Evolutionary conservation across 768 basidiomycete genomes (phyloP).

Genomic region (Tephrocybe sp.): DNA sequence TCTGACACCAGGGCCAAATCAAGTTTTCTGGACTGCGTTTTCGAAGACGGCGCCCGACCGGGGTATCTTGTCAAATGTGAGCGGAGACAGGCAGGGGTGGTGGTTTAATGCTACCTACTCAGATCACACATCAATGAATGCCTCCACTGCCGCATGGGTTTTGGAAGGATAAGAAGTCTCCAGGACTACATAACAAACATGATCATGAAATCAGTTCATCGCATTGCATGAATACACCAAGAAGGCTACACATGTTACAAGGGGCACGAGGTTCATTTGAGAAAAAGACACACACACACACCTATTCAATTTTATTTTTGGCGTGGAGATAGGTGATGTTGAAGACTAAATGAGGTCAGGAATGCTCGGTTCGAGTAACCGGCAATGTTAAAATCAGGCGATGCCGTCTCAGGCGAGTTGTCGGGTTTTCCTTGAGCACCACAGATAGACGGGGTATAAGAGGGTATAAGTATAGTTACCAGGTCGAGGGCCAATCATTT

Average conservation of each 20-base stretch:
- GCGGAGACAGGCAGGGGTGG: too few species aligned
- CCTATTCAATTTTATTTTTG: not conserved
- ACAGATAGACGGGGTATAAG: too few species aligned
- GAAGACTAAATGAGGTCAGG: not conserved
- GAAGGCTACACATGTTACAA: not conserved
- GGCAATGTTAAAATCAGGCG: not conserved
- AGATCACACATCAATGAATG: conserved; percentile 4
- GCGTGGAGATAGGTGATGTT: not conserved
- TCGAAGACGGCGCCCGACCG: not conserved
- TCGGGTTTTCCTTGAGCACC: too few species aligned
- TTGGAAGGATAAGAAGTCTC: not conserved
- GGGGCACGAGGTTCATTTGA: not conserved
- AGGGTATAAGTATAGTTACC: too few species aligned
- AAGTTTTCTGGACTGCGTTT: not conserved
- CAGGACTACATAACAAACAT: not conserved
- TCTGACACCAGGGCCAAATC: not conserved
- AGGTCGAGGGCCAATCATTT: too few species aligned
- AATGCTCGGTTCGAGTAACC: not conserved
- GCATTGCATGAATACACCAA: not conserved
- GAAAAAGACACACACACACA: not conserved
- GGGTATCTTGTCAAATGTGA: too few species aligned
- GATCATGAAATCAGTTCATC: too few species aligned
- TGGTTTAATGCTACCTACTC: too few species aligned
- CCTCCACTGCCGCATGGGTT: conserved; percentile 9
- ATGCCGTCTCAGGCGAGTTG: too few species aligned